Evolutionary conservation across 371 early-diverging fungal species (phyloP).

Genomic region (Cokeromyces recurvatus): DNA sequence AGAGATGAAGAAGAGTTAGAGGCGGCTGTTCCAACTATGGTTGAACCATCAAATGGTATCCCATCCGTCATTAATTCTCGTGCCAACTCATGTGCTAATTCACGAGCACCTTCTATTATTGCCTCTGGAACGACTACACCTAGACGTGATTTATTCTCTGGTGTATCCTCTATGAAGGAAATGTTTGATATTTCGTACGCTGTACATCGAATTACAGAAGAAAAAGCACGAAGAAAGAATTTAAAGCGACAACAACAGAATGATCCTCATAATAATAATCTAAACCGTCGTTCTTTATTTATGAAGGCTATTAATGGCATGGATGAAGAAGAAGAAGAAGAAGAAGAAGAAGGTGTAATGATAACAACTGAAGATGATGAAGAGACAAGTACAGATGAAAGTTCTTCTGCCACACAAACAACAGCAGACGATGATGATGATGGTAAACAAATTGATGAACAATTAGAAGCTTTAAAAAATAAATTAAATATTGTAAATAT

Average conservation of each 20-base stretch:
- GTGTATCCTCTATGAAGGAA: slow-evolving; percentile 53
- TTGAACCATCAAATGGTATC: slow-evolving; percentile 9
- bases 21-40: slow-evolving; percentile 10
- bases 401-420: slow-evolving; percentile 7
- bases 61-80: slow-evolving; percentile 24
- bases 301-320: slow-evolving; percentile 13
- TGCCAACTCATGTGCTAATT: slow-evolving; percentile 21
- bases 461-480: slow-evolving; percentile 2
- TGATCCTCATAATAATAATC: neutral
- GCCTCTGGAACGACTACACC: slow-evolving; percentile 1
- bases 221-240: slow-evolving; percentile 37
- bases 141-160: slow-evolving; percentile 38
- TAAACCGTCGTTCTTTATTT: slow-evolving; percentile 3
- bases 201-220: slow-evolving; percentile 60
- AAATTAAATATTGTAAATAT: slow-evolving; percentile 5
- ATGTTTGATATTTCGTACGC: slow-evolving; percentile 62
- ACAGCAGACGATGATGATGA: slow-evolving; percentile 1
- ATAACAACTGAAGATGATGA: neutral
- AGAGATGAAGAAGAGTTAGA: slow-evolving; percentile 21
- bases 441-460: neutral
- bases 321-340: slow-evolving; percentile 20
- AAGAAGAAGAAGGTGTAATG: slow-evolving; percentile 16
- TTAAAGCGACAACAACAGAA: neutral
- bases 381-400: slow-evolving; percentile 8
- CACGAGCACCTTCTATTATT: slow-evolving; percentile 18